phyloP scores from a whole-genome alignment of 2,329 filamentous ascomycete species.

The Venturia nashicola region DNA sequence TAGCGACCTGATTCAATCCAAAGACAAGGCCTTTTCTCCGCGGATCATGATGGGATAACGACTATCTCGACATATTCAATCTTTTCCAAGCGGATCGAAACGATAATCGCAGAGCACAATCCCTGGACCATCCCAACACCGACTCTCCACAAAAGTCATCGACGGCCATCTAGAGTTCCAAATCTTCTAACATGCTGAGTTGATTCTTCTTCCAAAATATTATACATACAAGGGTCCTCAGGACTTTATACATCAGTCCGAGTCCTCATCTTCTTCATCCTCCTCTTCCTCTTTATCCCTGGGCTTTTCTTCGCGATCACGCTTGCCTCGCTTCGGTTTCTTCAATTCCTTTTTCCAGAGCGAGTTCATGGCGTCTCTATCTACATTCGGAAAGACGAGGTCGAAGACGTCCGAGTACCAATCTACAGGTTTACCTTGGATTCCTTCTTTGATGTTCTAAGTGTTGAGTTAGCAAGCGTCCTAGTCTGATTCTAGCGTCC shows the following conservation, averaged over 20 bases:
- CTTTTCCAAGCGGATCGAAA: too few species aligned
- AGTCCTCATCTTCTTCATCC: background rate
- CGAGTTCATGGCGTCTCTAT: constrained; percentile 58
- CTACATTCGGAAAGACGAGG: constrained; percentile 73
- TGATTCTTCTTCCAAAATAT: background rate
- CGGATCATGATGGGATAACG: too few species aligned
- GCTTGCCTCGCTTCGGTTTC: constrained; percentile 26
- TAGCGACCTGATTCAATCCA: too few species aligned
- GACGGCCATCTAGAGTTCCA: too few species aligned
- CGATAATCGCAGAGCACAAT: too few species aligned
- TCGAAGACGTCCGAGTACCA: constrained; percentile 96
- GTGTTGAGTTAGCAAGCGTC: background rate
- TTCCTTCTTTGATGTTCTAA: constrained; percentile 95
- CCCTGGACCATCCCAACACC: too few species aligned
- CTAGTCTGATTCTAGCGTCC: background rate
- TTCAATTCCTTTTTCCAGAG: constrained; percentile 55
- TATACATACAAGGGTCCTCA: background rate
- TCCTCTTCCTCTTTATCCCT: background rate
- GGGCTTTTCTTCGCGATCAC: constrained; percentile 23
- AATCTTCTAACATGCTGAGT: background rate
- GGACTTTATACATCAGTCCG: background rate
- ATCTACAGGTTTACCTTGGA: constrained; percentile 77
- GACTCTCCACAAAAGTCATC: too few species aligned
- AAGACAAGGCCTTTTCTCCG: too few species aligned
- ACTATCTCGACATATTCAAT: too few species aligned